These are phyloP conservation scores for Stereum hirsutum DNA, from an alignment of 1,284 basidiomycete species.

Conservation along the genomic window DNA sequence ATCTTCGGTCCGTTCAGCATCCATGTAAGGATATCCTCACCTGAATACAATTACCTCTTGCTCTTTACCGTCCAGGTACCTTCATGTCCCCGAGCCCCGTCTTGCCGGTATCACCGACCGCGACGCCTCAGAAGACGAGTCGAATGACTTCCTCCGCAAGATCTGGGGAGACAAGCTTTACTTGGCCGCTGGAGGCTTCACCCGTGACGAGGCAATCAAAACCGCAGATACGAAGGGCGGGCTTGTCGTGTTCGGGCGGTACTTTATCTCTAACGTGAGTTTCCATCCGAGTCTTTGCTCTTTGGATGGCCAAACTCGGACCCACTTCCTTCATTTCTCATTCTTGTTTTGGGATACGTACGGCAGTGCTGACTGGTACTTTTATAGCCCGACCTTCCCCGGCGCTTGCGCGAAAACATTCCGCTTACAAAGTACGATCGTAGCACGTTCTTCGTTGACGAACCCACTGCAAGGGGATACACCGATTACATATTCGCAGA, in stretches of 20 bases:
- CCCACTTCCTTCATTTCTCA: too few relatives aligned
- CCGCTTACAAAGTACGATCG: constrained; percentile 17
- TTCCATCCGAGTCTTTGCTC: too few relatives aligned
- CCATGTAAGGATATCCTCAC: too few relatives aligned
- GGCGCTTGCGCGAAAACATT: constrained; percentile 18
- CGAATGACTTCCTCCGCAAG: constrained; percentile 18
- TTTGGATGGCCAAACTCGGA: not conserved
- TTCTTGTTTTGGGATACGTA: not conserved
- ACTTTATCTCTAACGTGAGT: constrained; percentile 34
- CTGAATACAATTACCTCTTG: too few relatives aligned
- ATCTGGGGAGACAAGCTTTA: constrained; percentile 18
- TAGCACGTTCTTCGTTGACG: constrained; percentile 15
- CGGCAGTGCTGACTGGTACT: not conserved
- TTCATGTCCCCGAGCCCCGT: constrained; percentile 22
- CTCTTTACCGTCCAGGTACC: too few relatives aligned
- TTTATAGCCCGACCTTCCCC: constrained; percentile 32
- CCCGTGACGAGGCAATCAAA: constrained; percentile 12
- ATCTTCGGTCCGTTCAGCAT: too few relatives aligned
- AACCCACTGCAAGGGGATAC: constrained; percentile 14
- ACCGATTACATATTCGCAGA: constrained; percentile 19
- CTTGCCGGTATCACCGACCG: constrained; percentile 11
- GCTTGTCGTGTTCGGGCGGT: constrained; percentile 33
- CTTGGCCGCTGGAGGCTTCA: constrained; percentile 26
- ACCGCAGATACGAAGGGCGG: constrained; percentile 19
- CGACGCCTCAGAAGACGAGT: constrained; percentile 6